Evolutionary conservation across 2,329 filamentous ascomycete genomes (phyloP).

Genomic region (Paracoccidioides brasiliensis): DNA sequence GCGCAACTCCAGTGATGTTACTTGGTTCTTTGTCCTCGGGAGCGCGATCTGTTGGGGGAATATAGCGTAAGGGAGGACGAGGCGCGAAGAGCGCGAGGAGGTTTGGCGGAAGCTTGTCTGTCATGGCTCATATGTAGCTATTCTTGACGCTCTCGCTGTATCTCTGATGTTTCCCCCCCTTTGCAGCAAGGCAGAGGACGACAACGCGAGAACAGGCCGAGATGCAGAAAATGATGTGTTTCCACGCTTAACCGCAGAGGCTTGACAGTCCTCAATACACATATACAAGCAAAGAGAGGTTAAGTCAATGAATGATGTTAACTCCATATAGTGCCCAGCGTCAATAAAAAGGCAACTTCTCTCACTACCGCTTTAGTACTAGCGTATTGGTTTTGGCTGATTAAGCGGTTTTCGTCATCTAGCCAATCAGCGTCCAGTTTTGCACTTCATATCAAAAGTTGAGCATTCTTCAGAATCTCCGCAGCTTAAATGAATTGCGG

Average conservation of each 20-base stretch:
- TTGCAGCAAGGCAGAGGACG: too few relatives aligned
- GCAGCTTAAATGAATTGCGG: not conserved
- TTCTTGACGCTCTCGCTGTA: too few relatives aligned
- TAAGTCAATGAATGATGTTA: not conserved
- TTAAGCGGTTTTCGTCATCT: slow-evolving; percentile 3
- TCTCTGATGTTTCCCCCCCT: not conserved
- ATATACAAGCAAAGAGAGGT: not conserved
- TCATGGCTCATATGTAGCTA: slow-evolving; percentile 46
- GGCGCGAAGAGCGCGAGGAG: slow-evolving; percentile 89
- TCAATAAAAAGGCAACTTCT: not conserved
- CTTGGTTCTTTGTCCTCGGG: slow-evolving; percentile 70
- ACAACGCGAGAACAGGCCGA: too few relatives aligned
- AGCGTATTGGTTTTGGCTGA: not conserved
- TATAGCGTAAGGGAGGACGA: slow-evolving; percentile 79
- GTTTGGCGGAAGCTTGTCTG: slow-evolving; percentile 88
- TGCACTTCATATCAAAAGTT: not conserved
- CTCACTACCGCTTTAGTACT: not conserved
- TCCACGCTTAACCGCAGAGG: not conserved
- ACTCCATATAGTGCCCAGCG: too few relatives aligned
- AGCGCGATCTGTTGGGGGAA: slow-evolving; percentile 68
- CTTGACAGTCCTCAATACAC: not conserved
- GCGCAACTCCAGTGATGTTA: slow-evolving; percentile 57
- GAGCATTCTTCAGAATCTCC: slow-evolving; percentile 15
- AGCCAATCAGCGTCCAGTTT: slow-evolving; percentile 15
- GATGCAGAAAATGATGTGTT: too few relatives aligned